A percentile compares a stretch with the other conserved stretches of the same genome.
phyloP scores from a whole-genome alignment of 768 basidiomycete genomes.

The Tulasnella sp. region DNA sequence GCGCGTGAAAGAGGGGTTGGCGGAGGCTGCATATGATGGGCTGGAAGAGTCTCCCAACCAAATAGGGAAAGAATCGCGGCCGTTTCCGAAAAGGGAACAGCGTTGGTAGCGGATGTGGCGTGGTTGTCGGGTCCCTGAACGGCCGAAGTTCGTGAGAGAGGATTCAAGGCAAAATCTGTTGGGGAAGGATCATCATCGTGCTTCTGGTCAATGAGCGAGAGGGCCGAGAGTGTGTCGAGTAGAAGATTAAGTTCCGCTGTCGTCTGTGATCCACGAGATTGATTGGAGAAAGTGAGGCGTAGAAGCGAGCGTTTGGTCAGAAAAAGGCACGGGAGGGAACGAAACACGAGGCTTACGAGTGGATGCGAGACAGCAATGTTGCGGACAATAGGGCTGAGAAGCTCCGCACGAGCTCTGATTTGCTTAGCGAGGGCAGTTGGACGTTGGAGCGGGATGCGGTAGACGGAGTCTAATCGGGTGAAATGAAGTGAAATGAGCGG shows the following conservation, averaged over 20 bases:
- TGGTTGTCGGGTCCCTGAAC: background rate
- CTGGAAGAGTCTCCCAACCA: constrained; percentile 34
- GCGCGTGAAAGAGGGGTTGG: constrained; percentile 23
- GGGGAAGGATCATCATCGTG: no score
- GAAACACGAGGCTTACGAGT: constrained; percentile 35
- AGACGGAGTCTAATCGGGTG: constrained; percentile 36
- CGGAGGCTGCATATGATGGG: constrained; percentile 19
- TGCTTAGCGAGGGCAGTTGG: constrained; percentile 50
- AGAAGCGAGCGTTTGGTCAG: background rate
- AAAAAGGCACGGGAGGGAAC: background rate
- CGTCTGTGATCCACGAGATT: no score
- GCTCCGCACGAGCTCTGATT: constrained; percentile 41
- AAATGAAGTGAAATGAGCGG: background rate
- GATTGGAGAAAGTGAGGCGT: background rate
- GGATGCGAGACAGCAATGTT: constrained; percentile 57
- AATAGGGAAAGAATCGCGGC: constrained; percentile 36
- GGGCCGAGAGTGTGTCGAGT: no score
- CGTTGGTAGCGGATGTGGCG: constrained; percentile 9
- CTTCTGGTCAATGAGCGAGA: no score
- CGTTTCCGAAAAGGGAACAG: constrained; percentile 31
- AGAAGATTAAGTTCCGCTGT: no score
- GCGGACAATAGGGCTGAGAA: constrained; percentile 40
- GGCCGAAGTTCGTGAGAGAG: background rate
- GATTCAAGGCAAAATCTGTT: background rate
- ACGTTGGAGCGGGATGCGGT: constrained; percentile 58